Evolutionary conservation across 2,329 filamentous ascomycete genomes (phyloP).

Genomic region (Hypoxylon sp.): DNA sequence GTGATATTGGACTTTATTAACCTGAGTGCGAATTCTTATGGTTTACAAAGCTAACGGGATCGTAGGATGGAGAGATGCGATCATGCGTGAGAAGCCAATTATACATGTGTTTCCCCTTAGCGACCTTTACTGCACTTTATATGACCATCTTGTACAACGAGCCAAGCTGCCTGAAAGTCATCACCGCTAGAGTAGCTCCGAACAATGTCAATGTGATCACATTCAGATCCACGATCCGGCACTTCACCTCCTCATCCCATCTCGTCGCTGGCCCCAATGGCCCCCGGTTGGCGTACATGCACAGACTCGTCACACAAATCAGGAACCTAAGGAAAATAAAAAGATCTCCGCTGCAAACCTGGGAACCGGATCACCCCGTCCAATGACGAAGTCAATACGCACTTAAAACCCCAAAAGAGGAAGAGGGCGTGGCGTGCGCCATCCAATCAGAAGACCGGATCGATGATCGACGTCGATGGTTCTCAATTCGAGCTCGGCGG

Average conservation of each 20-base stretch:
- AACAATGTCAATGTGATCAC: slow-evolving; percentile 28
- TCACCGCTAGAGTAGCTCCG: slow-evolving; percentile 10
- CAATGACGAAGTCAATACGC: slow-evolving; percentile 21
- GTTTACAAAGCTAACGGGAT: slow-evolving; percentile 8
- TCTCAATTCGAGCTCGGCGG: slow-evolving; percentile 30
- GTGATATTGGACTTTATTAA: not conserved
- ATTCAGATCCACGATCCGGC: slow-evolving; percentile 19
- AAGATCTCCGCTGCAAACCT: slow-evolving; percentile 30
- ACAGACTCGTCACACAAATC: slow-evolving; percentile 34
- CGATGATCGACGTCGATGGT: slow-evolving; percentile 17
- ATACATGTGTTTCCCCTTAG: slow-evolving; percentile 8
- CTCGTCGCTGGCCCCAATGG: slow-evolving; percentile 11
- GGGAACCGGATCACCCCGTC: slow-evolving; percentile 25
- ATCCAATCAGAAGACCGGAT: slow-evolving; percentile 25
- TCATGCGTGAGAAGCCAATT: slow-evolving; percentile 6
- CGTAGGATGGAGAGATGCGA: slow-evolving; percentile 1
- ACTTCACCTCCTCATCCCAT: slow-evolving; percentile 23
- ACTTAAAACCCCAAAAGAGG: not conserved
- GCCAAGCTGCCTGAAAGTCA: slow-evolving; percentile 5
- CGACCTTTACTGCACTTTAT: slow-evolving; percentile 2
- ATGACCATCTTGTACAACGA: slow-evolving; percentile 12
- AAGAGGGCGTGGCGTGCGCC: not conserved
- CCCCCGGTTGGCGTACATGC: slow-evolving; percentile 23
- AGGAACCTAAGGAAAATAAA: slow-evolving; percentile 28
- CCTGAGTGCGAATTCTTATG: not conserved